phyloP scores from a whole-genome alignment of 225 moss, liverwort and hornwort genomes.

The Sphagnum contortum region DNA sequence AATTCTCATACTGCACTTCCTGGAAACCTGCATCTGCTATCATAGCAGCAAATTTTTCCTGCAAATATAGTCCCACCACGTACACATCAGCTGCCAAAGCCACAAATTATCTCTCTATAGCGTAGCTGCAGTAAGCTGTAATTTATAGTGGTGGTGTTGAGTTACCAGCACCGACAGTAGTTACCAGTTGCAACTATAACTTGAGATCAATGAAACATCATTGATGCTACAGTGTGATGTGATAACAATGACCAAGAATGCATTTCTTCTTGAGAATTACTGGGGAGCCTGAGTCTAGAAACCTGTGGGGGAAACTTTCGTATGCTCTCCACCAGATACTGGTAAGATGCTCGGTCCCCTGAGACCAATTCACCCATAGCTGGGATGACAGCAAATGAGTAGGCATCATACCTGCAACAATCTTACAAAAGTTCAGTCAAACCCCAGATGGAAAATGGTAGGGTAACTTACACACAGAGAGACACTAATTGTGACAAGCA shows the following conservation, averaged over 20 bases:
- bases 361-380: slow-evolving; percentile 73
- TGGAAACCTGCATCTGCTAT: slow-evolving; percentile 78
- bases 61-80: slow-evolving; percentile 14
- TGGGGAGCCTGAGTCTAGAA: neutral
- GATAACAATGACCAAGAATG: too few species aligned
- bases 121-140: too few species aligned
- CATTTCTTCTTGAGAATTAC: too few species aligned
- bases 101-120: too few species aligned
- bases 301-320: slow-evolving; percentile 93
- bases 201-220: too few species aligned
- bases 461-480: too few species aligned
- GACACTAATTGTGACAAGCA: neutral
- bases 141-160: too few species aligned
- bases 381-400: slow-evolving; percentile 84
- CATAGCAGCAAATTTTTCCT: slow-evolving; percentile 80
- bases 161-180: too few species aligned
- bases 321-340: slow-evolving; percentile 92
- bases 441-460: too few species aligned
- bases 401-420: slow-evolving; percentile 64
- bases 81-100: slow-evolving; percentile 2
- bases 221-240: too few species aligned
- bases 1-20: slow-evolving; percentile 81
- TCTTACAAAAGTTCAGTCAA: too few species aligned
- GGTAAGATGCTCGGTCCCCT: slow-evolving; percentile 80
- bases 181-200: too few species aligned